Evolutionary conservation across 2,329 filamentous ascomycete species (phyloP), one percentile per base, ranked within the genome.

Genomic region (Blastomyces emzantsi): DNA sequence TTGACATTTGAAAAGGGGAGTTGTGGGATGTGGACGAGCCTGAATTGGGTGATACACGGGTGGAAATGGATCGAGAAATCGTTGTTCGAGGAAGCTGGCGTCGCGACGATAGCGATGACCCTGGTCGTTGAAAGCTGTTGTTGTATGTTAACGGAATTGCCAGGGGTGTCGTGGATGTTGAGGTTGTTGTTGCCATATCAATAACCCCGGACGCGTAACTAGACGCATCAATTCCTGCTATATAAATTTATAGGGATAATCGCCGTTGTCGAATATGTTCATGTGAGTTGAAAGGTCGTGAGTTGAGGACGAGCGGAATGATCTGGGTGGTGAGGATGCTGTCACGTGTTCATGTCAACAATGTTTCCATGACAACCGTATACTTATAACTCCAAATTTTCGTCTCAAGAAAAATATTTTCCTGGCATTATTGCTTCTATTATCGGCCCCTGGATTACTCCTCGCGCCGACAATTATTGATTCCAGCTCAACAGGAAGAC

Each of bases 11-110:
- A 52, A 63, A 61, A 57, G 64, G 64, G n/a, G 69, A 67, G 41
- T 68, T 67, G 56, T 67, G 65, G 45, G 62, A 67, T 62, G 62
- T 62, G 65, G 62, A 60, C 69, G 64, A 39, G 68, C 67, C 60
- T 69, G 66, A 64, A 68, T 71, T 63, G n/a, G 67, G 72, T 17
- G 74, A 76, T 61, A 66, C 68, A 64, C 73, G 72, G 67, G 72
- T 71, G 65, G 73, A 72, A 60, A 70, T 67, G 30, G 70, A 68
- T 66, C 72, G 72, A 69, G 74, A 74, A 67, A 72, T 69, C 59
- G 75, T 69, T 66, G 73, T 69, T 70, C 74, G 72, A 67, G 73
- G 72, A 70, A 74, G 73, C 64, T 74, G 73, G 67, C 74, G 73
- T 68, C 74, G 75, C 63, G 70, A 66, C n/a, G 71, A 30, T 5